Conservation (phyloP, 768 basidiomycete species). For the Mycena filopes region DNA sequence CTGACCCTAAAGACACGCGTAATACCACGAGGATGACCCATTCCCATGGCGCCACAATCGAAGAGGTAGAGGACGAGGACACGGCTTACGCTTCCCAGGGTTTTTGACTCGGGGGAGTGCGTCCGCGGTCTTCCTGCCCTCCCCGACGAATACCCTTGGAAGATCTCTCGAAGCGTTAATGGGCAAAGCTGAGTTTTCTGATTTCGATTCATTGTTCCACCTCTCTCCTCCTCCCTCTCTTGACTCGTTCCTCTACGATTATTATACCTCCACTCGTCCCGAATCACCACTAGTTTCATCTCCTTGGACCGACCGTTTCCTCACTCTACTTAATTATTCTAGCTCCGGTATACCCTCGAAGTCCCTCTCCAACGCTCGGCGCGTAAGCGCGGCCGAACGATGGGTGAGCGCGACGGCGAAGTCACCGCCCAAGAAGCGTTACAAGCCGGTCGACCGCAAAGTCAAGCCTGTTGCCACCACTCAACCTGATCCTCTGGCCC, state of each 20-base stretch:
- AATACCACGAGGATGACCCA: constrained; percentile 1
- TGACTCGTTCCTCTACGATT: constrained; percentile 4
- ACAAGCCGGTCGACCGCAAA: constrained; percentile 18
- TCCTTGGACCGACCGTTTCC: constrained; percentile 15
- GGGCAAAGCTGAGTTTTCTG: constrained; percentile 30
- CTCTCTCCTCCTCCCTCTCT: neutral
- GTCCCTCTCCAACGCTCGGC: no score
- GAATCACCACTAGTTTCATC: neutral
- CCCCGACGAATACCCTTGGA: constrained; percentile 26
- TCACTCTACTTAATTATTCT: neutral
- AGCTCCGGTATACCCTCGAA: no score
- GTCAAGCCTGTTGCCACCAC: constrained; percentile 12
- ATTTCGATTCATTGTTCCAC: constrained; percentile 32
- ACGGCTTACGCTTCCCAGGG: constrained; percentile 22
- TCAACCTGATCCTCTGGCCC: constrained; percentile 1
- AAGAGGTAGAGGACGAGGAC: constrained; percentile 9
- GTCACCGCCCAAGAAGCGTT: constrained; percentile 5
- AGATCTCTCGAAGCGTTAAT: constrained; percentile 31
- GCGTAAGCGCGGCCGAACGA: no score
- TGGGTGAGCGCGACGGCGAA: no score
- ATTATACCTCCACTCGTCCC: neutral
- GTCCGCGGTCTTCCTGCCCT: constrained; percentile 7
- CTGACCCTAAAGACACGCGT: constrained; percentile 10
- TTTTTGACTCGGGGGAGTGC: constrained; percentile 16
- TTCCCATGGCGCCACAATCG: neutral